Percentiles rank a stretch among this genome's conserved stretches.
Conservation (phyloP, 1,139 yeast genomes). For the Geotrichum carabidarum region DNA sequence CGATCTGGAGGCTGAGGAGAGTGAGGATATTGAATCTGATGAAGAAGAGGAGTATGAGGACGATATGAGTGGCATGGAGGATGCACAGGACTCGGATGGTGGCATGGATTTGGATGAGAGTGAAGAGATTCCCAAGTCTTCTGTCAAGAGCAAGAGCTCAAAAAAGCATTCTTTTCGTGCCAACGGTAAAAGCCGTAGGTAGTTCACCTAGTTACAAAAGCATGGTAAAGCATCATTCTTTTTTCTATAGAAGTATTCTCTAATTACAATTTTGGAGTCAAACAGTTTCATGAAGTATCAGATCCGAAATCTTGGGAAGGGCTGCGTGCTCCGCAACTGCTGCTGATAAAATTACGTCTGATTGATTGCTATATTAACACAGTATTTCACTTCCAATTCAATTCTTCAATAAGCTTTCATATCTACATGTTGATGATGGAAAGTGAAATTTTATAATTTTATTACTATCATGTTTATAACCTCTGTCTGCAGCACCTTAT, state of each 20-base stretch:
- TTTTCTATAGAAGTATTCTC: too few relatives aligned
- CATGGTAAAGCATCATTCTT: too few relatives aligned
- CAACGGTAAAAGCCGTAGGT: background rate
- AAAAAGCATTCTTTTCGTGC: slow-evolving; percentile 2
- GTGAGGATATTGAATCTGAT: slow-evolving; percentile 15
- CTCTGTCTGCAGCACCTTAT: slow-evolving; percentile 78
- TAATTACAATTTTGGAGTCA: too few relatives aligned
- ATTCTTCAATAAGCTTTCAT: too few relatives aligned
- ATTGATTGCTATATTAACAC: too few relatives aligned
- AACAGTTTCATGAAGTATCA: too few relatives aligned
- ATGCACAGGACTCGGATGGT: background rate
- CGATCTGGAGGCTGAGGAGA: slow-evolving; percentile 13
- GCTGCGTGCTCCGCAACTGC: too few relatives aligned
- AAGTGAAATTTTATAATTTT: slow-evolving; percentile 63
- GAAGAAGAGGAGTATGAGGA: slow-evolving; percentile 31
- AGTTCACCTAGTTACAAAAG: too few relatives aligned
- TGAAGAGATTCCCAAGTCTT: slow-evolving; percentile 19
- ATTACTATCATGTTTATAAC: slow-evolving; percentile 90
- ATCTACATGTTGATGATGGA: background rate
- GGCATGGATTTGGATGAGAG: slow-evolving; percentile 23
- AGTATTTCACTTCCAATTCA: too few relatives aligned
- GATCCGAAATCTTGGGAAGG: too few relatives aligned
- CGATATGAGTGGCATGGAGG: slow-evolving; percentile 25
- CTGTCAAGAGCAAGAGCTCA: background rate
- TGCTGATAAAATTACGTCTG: too few relatives aligned